Evolutionary conservation across 805 yeast species (phyloP).

Genomic region (Maudiozyma barnettii): DNA sequence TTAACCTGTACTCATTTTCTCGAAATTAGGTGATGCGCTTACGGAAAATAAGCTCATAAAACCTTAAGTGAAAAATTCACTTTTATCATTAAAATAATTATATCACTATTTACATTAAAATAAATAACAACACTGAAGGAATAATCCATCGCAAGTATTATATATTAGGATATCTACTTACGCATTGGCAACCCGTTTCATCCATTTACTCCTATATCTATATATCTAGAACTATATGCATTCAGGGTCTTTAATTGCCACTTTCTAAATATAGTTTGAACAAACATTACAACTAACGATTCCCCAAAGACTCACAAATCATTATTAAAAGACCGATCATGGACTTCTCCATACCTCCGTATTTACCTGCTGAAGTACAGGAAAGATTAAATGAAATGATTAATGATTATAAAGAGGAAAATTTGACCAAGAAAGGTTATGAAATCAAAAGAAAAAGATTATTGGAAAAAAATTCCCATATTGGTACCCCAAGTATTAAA

Average conservation of each 20-base stretch:
- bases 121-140: too few species aligned
- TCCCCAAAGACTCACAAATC: background rate
- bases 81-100: too few species aligned
- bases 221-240: too few species aligned
- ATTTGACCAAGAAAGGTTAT: slow-evolving; percentile 66
- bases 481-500: background rate
- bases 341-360: slow-evolving; percentile 42
- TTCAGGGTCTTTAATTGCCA: too few species aligned
- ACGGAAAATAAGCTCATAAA: background rate
- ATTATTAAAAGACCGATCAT: slow-evolving; percentile 14
- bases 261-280: too few species aligned
- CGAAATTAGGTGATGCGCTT: background rate
- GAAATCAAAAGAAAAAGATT: slow-evolving; percentile 39
- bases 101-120: too few species aligned
- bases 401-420: slow-evolving; percentile 54
- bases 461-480: slow-evolving; percentile 6
- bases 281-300: too few species aligned
- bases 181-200: too few species aligned
- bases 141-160: too few species aligned
- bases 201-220: too few species aligned
- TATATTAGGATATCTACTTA: too few species aligned
- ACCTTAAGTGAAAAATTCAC: background rate
- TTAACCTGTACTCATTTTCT: background rate
- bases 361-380: slow-evolving; percentile 30
- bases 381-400: slow-evolving; percentile 35